Percentiles rank a stretch among this genome's conserved stretches.
Evolutionary conservation across 352 stramenopile species (phyloP).

Genomic region (Globisporangium viniferum): DNA sequence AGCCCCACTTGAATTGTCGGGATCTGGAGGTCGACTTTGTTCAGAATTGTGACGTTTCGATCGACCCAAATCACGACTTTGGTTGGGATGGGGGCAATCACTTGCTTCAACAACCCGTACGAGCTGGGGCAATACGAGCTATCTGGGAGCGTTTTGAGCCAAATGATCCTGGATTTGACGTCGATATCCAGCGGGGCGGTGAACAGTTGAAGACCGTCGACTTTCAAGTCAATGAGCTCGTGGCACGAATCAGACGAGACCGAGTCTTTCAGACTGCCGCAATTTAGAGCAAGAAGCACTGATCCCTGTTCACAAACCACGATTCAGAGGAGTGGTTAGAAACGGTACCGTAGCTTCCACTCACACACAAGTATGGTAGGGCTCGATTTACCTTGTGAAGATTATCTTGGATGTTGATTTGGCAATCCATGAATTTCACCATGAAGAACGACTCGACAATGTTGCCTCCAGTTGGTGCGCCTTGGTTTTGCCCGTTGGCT

Average conservation of each 20-base stretch:
- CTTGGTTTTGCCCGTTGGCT: neutral
- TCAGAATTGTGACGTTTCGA: conserved; percentile 29
- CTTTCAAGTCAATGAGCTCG: conserved; percentile 53
- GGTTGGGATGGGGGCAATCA: conserved; percentile 62
- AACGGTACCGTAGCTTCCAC: too few relatives aligned
- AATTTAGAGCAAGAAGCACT: conserved; percentile 59
- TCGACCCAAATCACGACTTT: conserved; percentile 59
- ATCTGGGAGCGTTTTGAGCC: conserved; percentile 54
- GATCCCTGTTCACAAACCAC: conserved; percentile 37
- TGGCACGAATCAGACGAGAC: conserved; percentile 45
- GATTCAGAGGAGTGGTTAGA: neutral
- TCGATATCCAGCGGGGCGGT: conserved; percentile 71
- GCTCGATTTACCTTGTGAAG: conserved; percentile 41
- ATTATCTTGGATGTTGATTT: conserved; percentile 72
- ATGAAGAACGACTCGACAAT: conserved; percentile 60
- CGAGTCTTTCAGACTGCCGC: conserved; percentile 53
- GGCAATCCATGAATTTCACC: conserved; percentile 75
- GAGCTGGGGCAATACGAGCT: conserved; percentile 61
- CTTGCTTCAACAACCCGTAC: conserved; percentile 56
- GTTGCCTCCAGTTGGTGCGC: neutral
- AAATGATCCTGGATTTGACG: conserved; percentile 61
- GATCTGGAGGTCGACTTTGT: conserved; percentile 57
- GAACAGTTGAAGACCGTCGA: conserved; percentile 64
- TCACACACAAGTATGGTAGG: too few relatives aligned
- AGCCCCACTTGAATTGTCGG: conserved; percentile 51